These are phyloP conservation scores for Taphrina communis DNA, from an alignment of 1,139 yeast genomes.

Conservation along the genomic window DNA sequence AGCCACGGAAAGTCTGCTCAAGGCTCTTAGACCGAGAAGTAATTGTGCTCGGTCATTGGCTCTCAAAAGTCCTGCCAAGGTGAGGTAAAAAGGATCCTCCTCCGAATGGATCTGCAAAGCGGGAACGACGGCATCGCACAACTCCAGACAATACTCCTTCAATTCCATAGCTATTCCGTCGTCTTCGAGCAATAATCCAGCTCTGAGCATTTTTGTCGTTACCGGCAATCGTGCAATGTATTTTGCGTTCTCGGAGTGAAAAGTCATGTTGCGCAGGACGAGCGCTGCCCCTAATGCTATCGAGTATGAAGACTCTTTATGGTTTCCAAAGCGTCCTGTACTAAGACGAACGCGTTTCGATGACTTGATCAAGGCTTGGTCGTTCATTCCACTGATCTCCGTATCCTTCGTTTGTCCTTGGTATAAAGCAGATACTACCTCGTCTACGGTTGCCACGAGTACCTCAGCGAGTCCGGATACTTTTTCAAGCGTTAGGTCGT, in stretches of 20 bases:
- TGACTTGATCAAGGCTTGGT: background rate
- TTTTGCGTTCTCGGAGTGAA: slow-evolving; percentile 83
- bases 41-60: slow-evolving; percentile 53
- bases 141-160: slow-evolving; percentile 72
- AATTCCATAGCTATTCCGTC: slow-evolving; percentile 62
- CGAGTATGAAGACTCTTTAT: slow-evolving; percentile 50
- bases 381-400: background rate
- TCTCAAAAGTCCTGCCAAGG: slow-evolving; percentile 44
- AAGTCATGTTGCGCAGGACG: slow-evolving; percentile 76
- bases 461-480: slow-evolving; percentile 60
- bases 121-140: slow-evolving; percentile 82
- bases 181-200: slow-evolving; percentile 57
- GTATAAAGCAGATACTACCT: background rate
- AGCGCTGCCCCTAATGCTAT: slow-evolving; percentile 67
- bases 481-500: slow-evolving; percentile 58
- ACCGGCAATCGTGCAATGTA: slow-evolving; percentile 64
- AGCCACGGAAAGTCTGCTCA: slow-evolving; percentile 54
- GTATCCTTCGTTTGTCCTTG: background rate
- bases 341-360: background rate
- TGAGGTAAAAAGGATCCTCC: slow-evolving; percentile 54
- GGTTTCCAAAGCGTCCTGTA: slow-evolving; percentile 1
- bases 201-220: slow-evolving; percentile 54
- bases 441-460: slow-evolving; percentile 54
- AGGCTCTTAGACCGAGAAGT: slow-evolving; percentile 53
- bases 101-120: slow-evolving; percentile 74